phyloP scores from a whole-genome alignment of 2,329 filamentous ascomycete species.

The Teratosphaeria epicoccoides region DNA sequence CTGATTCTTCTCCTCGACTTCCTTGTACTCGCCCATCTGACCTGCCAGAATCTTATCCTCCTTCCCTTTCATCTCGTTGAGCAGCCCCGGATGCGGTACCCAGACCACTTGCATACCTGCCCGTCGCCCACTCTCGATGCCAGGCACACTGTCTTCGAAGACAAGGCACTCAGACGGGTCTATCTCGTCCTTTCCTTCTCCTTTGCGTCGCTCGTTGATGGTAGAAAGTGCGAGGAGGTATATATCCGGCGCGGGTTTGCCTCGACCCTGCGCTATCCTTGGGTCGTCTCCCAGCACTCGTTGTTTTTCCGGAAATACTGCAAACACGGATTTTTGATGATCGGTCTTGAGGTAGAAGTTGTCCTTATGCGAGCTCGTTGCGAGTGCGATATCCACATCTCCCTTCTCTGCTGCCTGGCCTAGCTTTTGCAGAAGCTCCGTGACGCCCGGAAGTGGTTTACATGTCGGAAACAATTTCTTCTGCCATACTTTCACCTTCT shows the following conservation, averaged over 20 bases:
- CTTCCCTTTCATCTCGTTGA: conserved; percentile 62
- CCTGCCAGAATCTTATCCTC: conserved; percentile 79
- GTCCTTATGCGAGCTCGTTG: conserved; percentile 61
- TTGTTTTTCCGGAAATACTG: conserved; percentile 54
- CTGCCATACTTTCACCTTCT: conserved; percentile 54
- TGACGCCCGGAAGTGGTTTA: conserved; percentile 70
- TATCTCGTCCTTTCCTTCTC: conserved; percentile 51
- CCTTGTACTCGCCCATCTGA: conserved; percentile 57
- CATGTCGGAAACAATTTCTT: conserved; percentile 59
- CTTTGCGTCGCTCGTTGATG: conserved; percentile 62
- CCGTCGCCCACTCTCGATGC: conserved; percentile 78
- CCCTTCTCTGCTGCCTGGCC: not conserved
- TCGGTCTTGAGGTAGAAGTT: conserved; percentile 71
- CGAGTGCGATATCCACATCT: conserved; percentile 68
- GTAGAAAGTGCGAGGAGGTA: conserved; percentile 76
- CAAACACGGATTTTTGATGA: conserved; percentile 43
- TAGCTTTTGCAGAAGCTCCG: conserved; percentile 46
- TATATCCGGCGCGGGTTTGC: conserved; percentile 92
- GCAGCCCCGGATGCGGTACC: conserved; percentile 73
- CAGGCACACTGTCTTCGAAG: conserved; percentile 90
- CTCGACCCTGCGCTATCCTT: conserved; percentile 65
- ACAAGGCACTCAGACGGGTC: conserved; percentile 81
- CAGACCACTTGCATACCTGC: conserved; percentile 93
- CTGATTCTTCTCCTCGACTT: conserved; percentile 30
- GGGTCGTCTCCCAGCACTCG: conserved; percentile 77